Evolutionary conservation across 1,284 basidiomycete genomes (phyloP), one percentile per base, ranked within the genome.

Genomic region (Afroboletus lepidellus): DNA sequence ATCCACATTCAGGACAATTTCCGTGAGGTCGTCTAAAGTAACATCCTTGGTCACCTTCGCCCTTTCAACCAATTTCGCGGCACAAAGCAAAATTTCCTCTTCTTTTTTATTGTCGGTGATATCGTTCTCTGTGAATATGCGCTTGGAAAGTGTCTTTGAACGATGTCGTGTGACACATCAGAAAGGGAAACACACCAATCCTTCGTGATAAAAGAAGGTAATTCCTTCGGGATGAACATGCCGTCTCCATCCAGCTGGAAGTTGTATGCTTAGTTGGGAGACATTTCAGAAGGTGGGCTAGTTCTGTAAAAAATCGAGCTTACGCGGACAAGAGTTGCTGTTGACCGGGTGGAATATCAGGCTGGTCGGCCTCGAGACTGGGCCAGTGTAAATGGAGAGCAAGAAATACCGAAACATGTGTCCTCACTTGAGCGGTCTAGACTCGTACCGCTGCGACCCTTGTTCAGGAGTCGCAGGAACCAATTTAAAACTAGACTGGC

Each of bases 151-250:
- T 12, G 47, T 58, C 5, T 1, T 37, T 3, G 12, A 48, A 9
- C n/a, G 3, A 3, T 15, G 7, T 11, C 18, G 6, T 11, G 16
- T 37, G 34, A n/a, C 12, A 20, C 5, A 20, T 8, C 6, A 4
- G 18, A 32, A n/a, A 44, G 20, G 37, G 23, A 43, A 41, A 25
- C 61, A 3, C 23, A 63, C 61, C 1, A 59, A 38, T 59, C 16
- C 33, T 34, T 56, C 36, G 16, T 58, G 51, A 27, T 58, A 50
- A 39, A 51, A 64, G 7, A 60, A 12, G 2, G 51, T 23, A 9
- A 37, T 42, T 16, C 60, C 61, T 48, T 65, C 61, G 3, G 60
- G 63, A 41, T 65, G 60, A 23, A 61, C 30, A 41, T 49, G 18
- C 9, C 59, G 36, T 20, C 20, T 46, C 63, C 52, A 57, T 25